Conservation (phyloP, 1,284 basidiomycete species). For the Sporisorium graminicola region DNA sequence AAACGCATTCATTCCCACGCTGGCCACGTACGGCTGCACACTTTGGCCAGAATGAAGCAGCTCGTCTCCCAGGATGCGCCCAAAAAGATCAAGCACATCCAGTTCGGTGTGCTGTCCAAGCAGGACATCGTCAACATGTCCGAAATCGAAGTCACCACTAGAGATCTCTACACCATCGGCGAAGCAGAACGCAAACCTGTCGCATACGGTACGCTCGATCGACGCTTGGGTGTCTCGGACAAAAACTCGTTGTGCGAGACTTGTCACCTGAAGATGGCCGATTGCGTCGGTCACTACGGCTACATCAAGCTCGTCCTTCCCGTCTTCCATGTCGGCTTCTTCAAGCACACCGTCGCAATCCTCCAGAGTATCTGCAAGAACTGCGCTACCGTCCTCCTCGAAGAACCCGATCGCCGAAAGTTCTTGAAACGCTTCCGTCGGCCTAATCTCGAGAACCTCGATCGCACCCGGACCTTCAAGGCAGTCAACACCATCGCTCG, state of each 20-base stretch:
- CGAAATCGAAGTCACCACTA: constrained; percentile 66
- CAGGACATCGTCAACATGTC: constrained; percentile 69
- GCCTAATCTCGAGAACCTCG: constrained; percentile 91
- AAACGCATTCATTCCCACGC: no score
- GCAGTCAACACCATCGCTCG: constrained; percentile 89
- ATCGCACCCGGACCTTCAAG: constrained; percentile 86
- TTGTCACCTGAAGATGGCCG: constrained; percentile 89
- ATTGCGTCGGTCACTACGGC: constrained; percentile 97
- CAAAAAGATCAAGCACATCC: constrained; percentile 70
- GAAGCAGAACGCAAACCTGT: constrained; percentile 61
- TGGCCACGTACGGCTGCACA: constrained; percentile 17
- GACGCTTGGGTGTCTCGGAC: constrained; percentile 84
- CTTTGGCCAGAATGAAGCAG: constrained; percentile 62
- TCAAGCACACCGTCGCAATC: constrained; percentile 92
- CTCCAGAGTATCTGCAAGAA: constrained; percentile 83
- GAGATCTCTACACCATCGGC: constrained; percentile 65
- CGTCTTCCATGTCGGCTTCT: constrained; percentile 96
- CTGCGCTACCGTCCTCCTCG: constrained; percentile 92
- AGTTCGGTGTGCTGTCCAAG: constrained; percentile 69
- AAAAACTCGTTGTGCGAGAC: constrained; percentile 94
- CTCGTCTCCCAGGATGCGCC: constrained; percentile 68
- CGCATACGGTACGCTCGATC: constrained; percentile 65
- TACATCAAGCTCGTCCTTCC: constrained; percentile 81
- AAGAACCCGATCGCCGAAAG: constrained; percentile 84
- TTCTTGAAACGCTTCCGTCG: constrained; percentile 91